phyloP scores from a whole-genome alignment of 2,329 filamentous ascomycete genomes.

The Hymenotorrendiella dingleyae region DNA sequence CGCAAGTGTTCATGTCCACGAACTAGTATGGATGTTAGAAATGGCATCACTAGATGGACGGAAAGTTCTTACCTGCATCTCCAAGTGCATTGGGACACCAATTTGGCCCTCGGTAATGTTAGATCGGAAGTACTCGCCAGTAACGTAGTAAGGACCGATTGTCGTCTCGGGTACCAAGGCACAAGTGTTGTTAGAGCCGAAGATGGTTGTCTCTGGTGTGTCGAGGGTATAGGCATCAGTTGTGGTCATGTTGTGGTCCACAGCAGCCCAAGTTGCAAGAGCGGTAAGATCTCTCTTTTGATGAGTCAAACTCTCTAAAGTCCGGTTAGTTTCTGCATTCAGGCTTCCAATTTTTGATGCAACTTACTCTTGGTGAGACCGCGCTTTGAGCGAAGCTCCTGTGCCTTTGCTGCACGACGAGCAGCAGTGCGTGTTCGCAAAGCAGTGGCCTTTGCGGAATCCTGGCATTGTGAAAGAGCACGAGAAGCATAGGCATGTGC shows the following conservation, averaged over 20 bases:
- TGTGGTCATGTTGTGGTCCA: constrained; percentile 8
- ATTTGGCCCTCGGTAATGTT: constrained; percentile 42
- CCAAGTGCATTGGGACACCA: constrained; percentile 44
- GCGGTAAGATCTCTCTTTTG: constrained; percentile 5
- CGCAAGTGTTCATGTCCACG: too few species aligned
- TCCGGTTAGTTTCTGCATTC: background rate
- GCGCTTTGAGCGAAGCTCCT: constrained; percentile 8
- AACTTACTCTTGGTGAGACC: constrained; percentile 5
- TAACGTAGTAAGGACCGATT: constrained; percentile 44
- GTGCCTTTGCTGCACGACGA: constrained; percentile 7
- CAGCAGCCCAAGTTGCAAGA: background rate
- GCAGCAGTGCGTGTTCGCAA: constrained; percentile 6
- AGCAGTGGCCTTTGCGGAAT: constrained; percentile 6
- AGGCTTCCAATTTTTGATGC: background rate
- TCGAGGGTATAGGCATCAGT: constrained; percentile 5
- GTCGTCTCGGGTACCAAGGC: constrained; percentile 46
- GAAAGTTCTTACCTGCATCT: constrained; percentile 51
- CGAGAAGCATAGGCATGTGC: constrained; percentile 7
- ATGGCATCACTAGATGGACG: too few species aligned
- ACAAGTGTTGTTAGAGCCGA: constrained; percentile 40
- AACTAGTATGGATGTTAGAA: too few species aligned
- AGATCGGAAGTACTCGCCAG: constrained; percentile 35
- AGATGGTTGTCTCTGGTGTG: constrained; percentile 21
- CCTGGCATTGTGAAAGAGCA: constrained; percentile 6
- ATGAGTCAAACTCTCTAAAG: constrained; percentile 2